These are phyloP conservation scores for Phallus indusiatus DNA, from an alignment of 768 basidiomycete species.

Conservation along the genomic window DNA sequence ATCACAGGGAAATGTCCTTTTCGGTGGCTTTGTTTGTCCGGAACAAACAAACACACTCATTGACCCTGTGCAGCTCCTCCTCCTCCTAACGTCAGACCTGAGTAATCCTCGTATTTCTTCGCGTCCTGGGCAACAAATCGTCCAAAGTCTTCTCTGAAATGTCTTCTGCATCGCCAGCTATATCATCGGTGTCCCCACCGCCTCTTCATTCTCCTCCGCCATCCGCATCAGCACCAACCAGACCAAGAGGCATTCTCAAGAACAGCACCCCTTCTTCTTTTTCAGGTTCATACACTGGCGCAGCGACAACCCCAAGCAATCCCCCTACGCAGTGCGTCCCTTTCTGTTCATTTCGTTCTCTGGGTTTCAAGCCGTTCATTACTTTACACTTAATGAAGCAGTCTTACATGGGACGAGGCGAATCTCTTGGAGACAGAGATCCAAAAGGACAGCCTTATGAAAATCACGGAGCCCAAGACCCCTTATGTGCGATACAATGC, in stretches of 20 bases:
- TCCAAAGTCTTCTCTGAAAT: neutral
- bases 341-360: neutral
- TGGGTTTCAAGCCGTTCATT: neutral
- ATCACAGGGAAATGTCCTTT: neutral
- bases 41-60: neutral
- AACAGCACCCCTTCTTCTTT: neutral
- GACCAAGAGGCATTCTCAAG: conserved; percentile 8
- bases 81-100: too few species aligned
- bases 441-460: conserved; percentile 94
- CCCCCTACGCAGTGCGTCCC: conserved; percentile 1
- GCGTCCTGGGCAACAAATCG: neutral
- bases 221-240: neutral
- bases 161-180: neutral
- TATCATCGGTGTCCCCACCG: neutral
- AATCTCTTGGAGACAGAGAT: conserved; percentile 89
- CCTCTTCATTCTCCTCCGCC: conserved; percentile 1
- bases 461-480: conserved; percentile 97
- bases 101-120: neutral
- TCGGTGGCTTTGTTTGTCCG: neutral
- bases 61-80: neutral
- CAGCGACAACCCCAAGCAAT: neutral
- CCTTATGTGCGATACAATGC: conserved; percentile 90
- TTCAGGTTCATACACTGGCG: neutral
- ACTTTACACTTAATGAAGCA: conserved; percentile 24
- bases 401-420: conserved; percentile 91